Base-by-base conservation (phyloP, 2,329 filamentous ascomycete species). In the Neopestalotiopsis sp. region DNA sequence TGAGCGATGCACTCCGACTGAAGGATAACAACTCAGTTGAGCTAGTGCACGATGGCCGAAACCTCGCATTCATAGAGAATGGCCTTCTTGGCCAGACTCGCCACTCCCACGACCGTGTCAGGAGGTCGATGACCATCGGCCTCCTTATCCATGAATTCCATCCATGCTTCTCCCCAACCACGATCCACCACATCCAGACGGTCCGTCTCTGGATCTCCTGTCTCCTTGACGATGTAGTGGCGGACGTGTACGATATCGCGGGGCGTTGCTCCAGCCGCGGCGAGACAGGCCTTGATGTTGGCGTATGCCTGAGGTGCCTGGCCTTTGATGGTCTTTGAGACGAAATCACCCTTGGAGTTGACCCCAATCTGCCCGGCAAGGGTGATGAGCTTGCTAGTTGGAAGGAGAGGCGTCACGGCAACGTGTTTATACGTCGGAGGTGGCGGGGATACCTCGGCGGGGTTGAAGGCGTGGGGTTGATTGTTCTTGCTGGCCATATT, bases 21-120 rank as follows among this genome's bases (percentile, higher is more conserved):
- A 52, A 3, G n/a, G 4, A 24, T n/a, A 2, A 5, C 7, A 5
- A n/a, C 42, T 52, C 24, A 24, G 1, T 17, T 38, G 12, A 24
- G 34, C 38, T 63, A 63, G 13, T 63, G 60, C 17, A 65, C 62
- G 4, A 65, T 52, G 20, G 62, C 62, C 42, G 32, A 52, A 9
- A 65, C 62, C 40, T 65, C 62, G 20, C 62, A 65, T 30, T 65
- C 62, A 42, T 65, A 65, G 10, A 65, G 30, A n/a, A 65, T 65
- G 42, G 45, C 62, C 13, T 28, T 56, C 42, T 49, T 45, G 2
- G 62, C 62, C 62, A 65, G 40, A 52, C 62, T 65, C 28, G 62
- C 62, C 12, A 65, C 62, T 12, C 62, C 62, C 3, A 65, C 42
- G 32, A 65, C 62, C 13, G 62, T 65, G 30, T 65, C 62, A 14